Conservation (phyloP, 805 yeast genomes). For the Candida berthetii region DNA sequence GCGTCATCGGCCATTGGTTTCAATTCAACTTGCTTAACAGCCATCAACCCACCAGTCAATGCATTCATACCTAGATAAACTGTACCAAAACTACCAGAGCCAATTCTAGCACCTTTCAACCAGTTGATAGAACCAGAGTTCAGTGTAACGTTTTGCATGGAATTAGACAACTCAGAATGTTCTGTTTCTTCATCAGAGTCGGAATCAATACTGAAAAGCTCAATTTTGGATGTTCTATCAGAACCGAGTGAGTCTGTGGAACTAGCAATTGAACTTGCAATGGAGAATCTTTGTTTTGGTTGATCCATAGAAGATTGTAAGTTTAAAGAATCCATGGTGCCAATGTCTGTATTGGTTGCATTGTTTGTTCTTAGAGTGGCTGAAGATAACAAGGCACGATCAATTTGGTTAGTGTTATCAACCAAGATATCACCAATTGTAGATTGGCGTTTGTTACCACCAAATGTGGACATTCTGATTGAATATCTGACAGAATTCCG, state of each 20-base stretch:
- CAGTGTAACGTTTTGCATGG: slow-evolving; percentile 7
- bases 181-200: slow-evolving; percentile 10
- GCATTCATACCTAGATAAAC: slow-evolving; percentile 92
- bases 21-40: slow-evolving; percentile 88
- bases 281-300: slow-evolving; percentile 17
- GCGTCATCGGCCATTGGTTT: slow-evolving; percentile 37
- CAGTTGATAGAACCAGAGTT: slow-evolving; percentile 67
- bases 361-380: slow-evolving; percentile 5
- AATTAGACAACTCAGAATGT: not conserved
- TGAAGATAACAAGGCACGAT: slow-evolving; percentile 31
- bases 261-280: slow-evolving; percentile 15
- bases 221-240: slow-evolving; percentile 14
- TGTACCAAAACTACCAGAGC: slow-evolving; percentile 92
- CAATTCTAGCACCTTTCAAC: slow-evolving; percentile 91
- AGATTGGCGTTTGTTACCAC: slow-evolving; percentile 24
- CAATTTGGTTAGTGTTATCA: slow-evolving; percentile 50
- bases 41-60: slow-evolving; percentile 91
- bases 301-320: slow-evolving; percentile 24
- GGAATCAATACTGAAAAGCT: slow-evolving; percentile 17
- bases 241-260: not conserved
- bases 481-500: slow-evolving; percentile 81
- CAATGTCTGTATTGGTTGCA: not conserved
- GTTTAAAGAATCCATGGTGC: slow-evolving; percentile 21
- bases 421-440: slow-evolving; percentile 63
- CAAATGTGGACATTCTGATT: slow-evolving; percentile 42